These are phyloP conservation scores for Claviceps maximensis DNA, from an alignment of 2,329 filamentous ascomycete genomes.

Conservation along the genomic window DNA sequence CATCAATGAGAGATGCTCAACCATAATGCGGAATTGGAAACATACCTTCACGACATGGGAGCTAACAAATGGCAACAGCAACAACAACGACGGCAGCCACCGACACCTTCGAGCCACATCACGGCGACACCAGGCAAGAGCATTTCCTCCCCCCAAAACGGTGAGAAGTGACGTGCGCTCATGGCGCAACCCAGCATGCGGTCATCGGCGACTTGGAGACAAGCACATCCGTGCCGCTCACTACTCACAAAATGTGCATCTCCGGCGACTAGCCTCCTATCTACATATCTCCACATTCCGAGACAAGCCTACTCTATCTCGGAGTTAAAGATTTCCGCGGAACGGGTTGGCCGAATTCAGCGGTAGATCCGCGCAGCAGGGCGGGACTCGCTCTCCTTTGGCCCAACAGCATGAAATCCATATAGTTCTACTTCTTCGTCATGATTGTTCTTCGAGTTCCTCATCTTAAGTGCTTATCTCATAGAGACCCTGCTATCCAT, in stretches of 20 bases:
- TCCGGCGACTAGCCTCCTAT: background rate
- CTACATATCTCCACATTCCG: background rate
- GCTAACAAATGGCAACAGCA: background rate
- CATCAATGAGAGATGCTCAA: background rate
- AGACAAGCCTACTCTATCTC: background rate
- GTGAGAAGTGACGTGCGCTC: background rate
- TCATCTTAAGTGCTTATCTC: background rate
- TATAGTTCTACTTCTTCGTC: background rate
- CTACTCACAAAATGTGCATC: background rate
- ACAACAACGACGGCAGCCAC: background rate
- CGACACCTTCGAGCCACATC: background rate
- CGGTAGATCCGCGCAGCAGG: background rate
- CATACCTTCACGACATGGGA: background rate
- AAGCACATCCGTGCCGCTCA: background rate
- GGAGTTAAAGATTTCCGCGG: conserved; percentile 4
- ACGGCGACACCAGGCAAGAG: background rate
- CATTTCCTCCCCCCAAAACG: too few relatives aligned
- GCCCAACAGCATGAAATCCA: background rate
- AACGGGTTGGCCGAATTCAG: background rate
- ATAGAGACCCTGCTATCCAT: background rate
- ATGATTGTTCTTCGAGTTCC: background rate
- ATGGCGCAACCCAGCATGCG: background rate
- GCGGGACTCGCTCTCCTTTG: background rate
- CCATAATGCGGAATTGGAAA: background rate
- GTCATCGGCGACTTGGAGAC: background rate